phyloP scores from a whole-genome alignment of 331 rosid genomes.

The Malus hybrid region DNA sequence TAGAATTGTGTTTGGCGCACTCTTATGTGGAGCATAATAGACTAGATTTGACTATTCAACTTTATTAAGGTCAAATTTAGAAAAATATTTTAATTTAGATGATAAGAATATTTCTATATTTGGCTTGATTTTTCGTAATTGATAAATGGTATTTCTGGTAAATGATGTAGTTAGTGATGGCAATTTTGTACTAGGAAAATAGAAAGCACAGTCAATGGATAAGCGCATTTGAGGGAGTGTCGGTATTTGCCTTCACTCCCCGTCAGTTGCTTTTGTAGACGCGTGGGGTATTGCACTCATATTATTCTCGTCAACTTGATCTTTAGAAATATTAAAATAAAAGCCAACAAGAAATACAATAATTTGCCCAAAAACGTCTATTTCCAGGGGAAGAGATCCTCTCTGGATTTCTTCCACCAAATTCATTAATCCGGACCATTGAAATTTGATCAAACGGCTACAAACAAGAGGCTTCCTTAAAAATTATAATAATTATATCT shows the following conservation, averaged over 20 bases:
- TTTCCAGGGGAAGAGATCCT: no score
- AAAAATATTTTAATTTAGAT: neutral
- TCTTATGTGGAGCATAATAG: neutral
- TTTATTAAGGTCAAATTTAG: no score
- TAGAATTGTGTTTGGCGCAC: neutral
- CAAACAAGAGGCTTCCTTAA: no score
- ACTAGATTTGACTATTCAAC: neutral
- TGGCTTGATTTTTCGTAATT: neutral
- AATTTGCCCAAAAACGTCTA: neutral
- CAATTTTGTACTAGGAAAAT: conserved; percentile 10
- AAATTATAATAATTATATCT: no score
- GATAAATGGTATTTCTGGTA: neutral
- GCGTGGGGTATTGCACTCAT: conserved; percentile 39
- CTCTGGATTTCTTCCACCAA: no score
- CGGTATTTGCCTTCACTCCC: conserved; percentile 6
- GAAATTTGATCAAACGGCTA: no score
- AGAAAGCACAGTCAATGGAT: neutral
- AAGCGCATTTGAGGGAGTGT: conserved; percentile 18
- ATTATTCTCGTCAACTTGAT: conserved; percentile 24
- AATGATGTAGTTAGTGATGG: neutral
- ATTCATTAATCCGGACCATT: no score
- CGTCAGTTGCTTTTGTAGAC: conserved; percentile 1
- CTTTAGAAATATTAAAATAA: neutral
- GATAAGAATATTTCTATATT: neutral
- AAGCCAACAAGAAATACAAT: neutral